A percentile compares a stretch with the other conserved stretches of the same genome.
phyloP scores from a whole-genome alignment of 352 stramenopile genomes.

The Peronospora belbahrii region DNA sequence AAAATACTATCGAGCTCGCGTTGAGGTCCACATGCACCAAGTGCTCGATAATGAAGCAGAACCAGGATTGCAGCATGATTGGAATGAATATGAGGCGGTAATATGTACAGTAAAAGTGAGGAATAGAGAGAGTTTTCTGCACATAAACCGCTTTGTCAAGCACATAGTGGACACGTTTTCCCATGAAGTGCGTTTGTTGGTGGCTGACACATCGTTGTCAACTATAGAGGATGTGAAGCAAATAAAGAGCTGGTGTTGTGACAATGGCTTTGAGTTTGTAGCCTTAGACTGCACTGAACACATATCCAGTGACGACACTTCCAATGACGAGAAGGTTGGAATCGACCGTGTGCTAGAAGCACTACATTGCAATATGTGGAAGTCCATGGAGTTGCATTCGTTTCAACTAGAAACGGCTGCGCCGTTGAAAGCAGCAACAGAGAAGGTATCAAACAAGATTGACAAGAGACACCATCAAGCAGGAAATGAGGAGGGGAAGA shows the following conservation, averaged over 20 bases:
- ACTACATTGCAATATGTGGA: slow-evolving; percentile 75
- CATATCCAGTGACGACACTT: not conserved
- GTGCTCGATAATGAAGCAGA: slow-evolving; percentile 34
- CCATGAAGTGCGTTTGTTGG: slow-evolving; percentile 58
- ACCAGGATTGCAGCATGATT: slow-evolving; percentile 28
- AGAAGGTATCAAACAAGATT: not conserved
- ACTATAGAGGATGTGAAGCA: slow-evolving; percentile 24
- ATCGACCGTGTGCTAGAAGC: slow-evolving; percentile 67
- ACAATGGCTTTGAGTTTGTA: slow-evolving; percentile 61
- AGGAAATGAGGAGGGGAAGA: slow-evolving; percentile 2
- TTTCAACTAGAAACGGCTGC: not conserved
- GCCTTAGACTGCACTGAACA: slow-evolving; percentile 8
- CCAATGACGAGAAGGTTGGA: slow-evolving; percentile 36
- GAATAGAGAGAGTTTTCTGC: slow-evolving; percentile 34
- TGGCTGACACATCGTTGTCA: slow-evolving; percentile 17
- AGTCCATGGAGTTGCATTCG: slow-evolving; percentile 53
- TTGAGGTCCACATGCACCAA: slow-evolving; percentile 47
- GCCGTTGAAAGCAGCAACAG: not conserved
- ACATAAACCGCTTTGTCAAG: slow-evolving; percentile 33
- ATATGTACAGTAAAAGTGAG: slow-evolving; percentile 46
- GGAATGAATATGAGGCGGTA: slow-evolving; percentile 49
- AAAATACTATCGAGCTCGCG: slow-evolving; percentile 60
- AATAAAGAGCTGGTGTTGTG: slow-evolving; percentile 48
- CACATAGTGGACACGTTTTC: slow-evolving; percentile 40
- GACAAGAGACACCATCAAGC: not conserved